These are phyloP conservation scores for Microsporum canis DNA, from an alignment of 2,329 filamentous ascomycete species.

Conservation along the genomic window DNA sequence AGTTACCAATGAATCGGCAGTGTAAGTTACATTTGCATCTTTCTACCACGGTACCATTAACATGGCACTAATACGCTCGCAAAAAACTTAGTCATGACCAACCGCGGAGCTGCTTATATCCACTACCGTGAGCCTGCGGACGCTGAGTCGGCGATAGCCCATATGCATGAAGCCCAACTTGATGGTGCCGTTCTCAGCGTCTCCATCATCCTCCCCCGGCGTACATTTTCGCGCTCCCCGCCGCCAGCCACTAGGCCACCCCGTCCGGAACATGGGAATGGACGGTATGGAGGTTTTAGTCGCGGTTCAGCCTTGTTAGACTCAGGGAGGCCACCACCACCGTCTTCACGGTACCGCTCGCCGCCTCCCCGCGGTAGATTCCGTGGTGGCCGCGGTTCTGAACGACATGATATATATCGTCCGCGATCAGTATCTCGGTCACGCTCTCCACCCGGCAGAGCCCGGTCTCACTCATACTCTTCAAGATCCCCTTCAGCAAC, in stretches of 20 bases:
- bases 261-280: slow-evolving; percentile 9
- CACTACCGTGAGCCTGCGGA: slow-evolving; percentile 65
- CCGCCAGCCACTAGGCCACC: slow-evolving; percentile 49
- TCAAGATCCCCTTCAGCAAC: slow-evolving; percentile 25
- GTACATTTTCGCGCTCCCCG: slow-evolving; percentile 70
- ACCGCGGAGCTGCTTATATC: slow-evolving; percentile 88
- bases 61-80: neutral
- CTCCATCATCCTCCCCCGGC: slow-evolving; percentile 73
- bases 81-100: slow-evolving; percentile 57
- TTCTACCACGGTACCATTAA: neutral
- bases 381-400: slow-evolving; percentile 28
- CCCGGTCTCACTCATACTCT: slow-evolving; percentile 26
- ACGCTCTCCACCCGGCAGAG: slow-evolving; percentile 26
- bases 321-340: slow-evolving; percentile 2
- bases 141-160: slow-evolving; percentile 77
- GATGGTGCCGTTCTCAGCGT: slow-evolving; percentile 76
- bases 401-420: slow-evolving; percentile 43
- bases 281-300: slow-evolving; percentile 16
- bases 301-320: slow-evolving; percentile 9
- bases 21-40: slow-evolving; percentile 44
- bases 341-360: slow-evolving; percentile 21
- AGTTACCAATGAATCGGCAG: slow-evolving; percentile 77
- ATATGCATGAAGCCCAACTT: slow-evolving; percentile 96
- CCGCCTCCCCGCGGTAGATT: slow-evolving; percentile 22
- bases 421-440: slow-evolving; percentile 47